These are phyloP conservation scores for Suillus alpinus DNA, from an alignment of 768 basidiomycete genomes.

Conservation along the genomic window DNA sequence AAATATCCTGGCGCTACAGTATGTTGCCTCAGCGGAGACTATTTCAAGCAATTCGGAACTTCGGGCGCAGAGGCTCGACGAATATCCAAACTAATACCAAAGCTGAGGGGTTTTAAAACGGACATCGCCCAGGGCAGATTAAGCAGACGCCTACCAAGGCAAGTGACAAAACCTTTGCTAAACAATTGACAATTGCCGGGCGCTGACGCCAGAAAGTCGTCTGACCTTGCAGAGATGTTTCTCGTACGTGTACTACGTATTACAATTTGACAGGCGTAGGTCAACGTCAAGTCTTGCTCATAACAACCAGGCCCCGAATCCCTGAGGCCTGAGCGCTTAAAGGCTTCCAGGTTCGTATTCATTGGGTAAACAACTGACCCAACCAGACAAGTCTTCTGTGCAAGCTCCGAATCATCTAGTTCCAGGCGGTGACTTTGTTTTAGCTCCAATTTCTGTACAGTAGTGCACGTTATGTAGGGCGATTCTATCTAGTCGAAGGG, in stretches of 20 bases:
- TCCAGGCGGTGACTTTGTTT: background rate
- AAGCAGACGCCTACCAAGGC: background rate
- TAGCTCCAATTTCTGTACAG: background rate
- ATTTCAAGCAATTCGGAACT: background rate
- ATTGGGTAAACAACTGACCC: background rate
- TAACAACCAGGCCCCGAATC: background rate
- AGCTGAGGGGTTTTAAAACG: background rate
- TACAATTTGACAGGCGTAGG: background rate
- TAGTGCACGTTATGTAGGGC: background rate
- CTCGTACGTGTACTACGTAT: background rate
- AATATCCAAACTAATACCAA: background rate
- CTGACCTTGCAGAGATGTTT: background rate
- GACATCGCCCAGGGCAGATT: background rate
- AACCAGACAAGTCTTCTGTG: background rate
- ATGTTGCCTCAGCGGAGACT: background rate
- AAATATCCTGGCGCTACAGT: background rate
- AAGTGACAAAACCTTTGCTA: background rate
- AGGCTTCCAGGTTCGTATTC: background rate
- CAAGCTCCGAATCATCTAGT: background rate
- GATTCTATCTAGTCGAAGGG: background rate
- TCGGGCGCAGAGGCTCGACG: background rate
- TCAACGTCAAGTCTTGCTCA: background rate
- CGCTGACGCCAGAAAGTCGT: background rate
- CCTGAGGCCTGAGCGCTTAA: background rate
- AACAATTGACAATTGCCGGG: background rate